Base-by-base conservation (phyloP, 1,139 yeast genomes). In the Kluyveromyces marxianus region DNA sequence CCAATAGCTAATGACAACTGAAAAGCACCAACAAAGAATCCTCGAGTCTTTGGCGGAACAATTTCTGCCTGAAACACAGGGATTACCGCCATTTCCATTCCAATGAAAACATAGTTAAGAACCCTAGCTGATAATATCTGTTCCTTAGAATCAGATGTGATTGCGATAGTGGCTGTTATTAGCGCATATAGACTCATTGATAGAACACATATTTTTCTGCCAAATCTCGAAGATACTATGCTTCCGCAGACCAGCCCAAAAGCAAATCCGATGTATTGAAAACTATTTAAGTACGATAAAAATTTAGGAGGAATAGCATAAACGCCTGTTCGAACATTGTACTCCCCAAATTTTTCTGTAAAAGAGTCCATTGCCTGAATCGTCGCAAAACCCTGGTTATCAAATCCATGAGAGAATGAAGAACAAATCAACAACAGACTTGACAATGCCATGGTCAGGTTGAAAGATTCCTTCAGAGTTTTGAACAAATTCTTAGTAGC, bases 361-460 rank as follows among this genome's bases (percentile, higher is more conserved):
- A 42, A 42, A 4, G 45, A 37, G 24, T 42, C 45, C 45, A 38
- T 42, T 24, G 45, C 45, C 37, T 42, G 45, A 33, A 42, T 42
- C 10, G 45, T 42, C 25, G 45, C 41, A 30, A 42, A 42, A 4
- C 45, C 45, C 34, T 42, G 45, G 25, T 42, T 42, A 30, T 42
- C 45, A 34, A 42, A 42, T 25, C 45, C 45, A 38, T 42, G 45
- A 31, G 42, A 37, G 30, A 42, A 42, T 3, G 45, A 42, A 10
- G 45, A 42, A 35, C 45, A 30, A 25, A 42, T 28, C 37, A 42
- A 24, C 32, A 42, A 39, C 25, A 42, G 37, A 37, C 43, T 27
- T 7, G 45, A 30, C 27, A 31, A 33, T 7, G 42, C 24, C 25
- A 42, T 30, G 6, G 42, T 39, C 25, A 27, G 25, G 32, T 42